Evolutionary conservation across 495 filamentous ascomycete genomes (phyloP), one percentile per base, ranked within the genome.

Genomic region (Penicillium tannophilum): DNA sequence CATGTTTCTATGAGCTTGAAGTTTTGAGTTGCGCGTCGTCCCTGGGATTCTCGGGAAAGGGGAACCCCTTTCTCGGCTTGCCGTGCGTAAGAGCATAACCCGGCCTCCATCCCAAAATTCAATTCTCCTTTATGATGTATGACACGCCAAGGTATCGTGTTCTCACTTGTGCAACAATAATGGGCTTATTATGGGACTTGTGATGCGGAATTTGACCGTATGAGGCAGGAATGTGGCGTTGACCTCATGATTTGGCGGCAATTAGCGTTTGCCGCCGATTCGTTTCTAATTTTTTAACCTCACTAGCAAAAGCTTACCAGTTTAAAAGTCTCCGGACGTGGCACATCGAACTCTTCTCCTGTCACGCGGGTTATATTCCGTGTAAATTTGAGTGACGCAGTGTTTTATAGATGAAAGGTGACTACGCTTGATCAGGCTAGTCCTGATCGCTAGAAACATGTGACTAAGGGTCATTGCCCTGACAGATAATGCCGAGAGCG

Each of bases 1-100:
- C 46, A 49, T 49, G 20, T 49, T n/a, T 8, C 3, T 30, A 12
- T 3, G 30, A 30, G 26, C 9, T 17, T 24, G 26, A 16, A 31
- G 19, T 30, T 26, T 19, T 49, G 46, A 30, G 14, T 49, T 49
- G 26, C 46, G 46, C 46, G 46, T 17, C 46, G 46, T 17, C 46
- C 26, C 14, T 17, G 16, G n/a, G 8, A 14, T 49, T 49, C 46
- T 49, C 46, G 46, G 46, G 46, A 19, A 33, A 31, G 46, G 46
- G 26, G 46, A 9, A 31, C 44, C 44, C 44, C 46, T 49, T 49
- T 49, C 24, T 49, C 46, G 46, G 46, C 46, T 49, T 49, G 46
- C 26, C 46, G 46, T 49, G 46, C n/a, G 12, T 30, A 14, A 49
- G 46, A 8, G 26, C 23, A 49, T 16, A n/a, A 14, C 46, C 46